Percentiles rank a stretch among this genome's conserved stretches.
Conservation (phyloP, 352 stramenopile genomes). For the Chrysophaeum taylorii region DNA sequence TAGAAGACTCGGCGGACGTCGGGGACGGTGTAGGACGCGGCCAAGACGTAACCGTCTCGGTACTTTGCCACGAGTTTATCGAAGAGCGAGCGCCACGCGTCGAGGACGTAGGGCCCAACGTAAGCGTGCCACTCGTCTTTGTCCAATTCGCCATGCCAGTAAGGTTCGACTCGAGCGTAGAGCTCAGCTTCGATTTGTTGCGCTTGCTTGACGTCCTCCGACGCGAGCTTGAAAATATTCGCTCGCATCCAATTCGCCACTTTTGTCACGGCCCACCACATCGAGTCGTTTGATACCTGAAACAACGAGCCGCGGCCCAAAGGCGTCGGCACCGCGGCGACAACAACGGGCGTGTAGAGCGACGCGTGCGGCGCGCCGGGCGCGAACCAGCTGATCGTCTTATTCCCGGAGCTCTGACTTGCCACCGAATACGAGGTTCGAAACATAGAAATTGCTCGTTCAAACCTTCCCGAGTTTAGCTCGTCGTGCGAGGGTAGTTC, state of each 20-base stretch:
- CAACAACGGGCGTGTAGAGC: not conserved
- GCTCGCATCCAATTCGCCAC: not conserved
- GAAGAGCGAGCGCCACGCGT: not conserved
- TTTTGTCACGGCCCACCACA: not conserved
- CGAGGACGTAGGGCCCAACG: not conserved
- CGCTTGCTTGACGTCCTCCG: not conserved
- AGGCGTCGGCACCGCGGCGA: not conserved
- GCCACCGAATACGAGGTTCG: constrained; percentile 55
- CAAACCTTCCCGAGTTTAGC: constrained; percentile 52
- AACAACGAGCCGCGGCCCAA: not conserved
- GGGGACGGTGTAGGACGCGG: not conserved
- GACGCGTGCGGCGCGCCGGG: not conserved
- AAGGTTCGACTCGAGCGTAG: not conserved
- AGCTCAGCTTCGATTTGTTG: not conserved
- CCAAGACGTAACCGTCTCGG: not conserved
- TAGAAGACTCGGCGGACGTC: not conserved
- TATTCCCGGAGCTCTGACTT: not conserved
- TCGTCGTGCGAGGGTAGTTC: not conserved
- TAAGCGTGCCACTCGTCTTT: not conserved
- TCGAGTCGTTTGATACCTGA: not conserved
- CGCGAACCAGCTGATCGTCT: constrained; percentile 19
- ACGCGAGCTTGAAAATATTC: not conserved
- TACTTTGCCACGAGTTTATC: not conserved
- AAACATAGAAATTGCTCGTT: constrained; percentile 75
- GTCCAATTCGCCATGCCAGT: not conserved